Evolutionary conservation across 179 eudicot genomes (phyloP).

Genomic region (Carnegiea gigantea): DNA sequence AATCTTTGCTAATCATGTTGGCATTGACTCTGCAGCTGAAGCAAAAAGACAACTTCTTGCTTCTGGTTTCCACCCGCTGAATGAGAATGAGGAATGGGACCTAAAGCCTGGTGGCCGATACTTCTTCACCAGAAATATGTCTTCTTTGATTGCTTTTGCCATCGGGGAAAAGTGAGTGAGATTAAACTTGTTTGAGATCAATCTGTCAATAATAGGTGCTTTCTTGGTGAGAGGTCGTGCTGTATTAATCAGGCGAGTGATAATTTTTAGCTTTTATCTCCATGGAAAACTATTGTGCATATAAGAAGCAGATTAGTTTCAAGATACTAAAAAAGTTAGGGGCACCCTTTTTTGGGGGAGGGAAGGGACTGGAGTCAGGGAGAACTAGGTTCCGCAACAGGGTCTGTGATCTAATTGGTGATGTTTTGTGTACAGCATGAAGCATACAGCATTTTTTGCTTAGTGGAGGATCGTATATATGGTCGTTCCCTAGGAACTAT

Average conservation of each 20-base stretch:
- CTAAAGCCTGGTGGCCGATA: slow-evolving; percentile 97
- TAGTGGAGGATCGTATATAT: no score
- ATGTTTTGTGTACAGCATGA: neutral
- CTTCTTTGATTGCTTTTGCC: slow-evolving; percentile 93
- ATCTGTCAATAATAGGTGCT: neutral
- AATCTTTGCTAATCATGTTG: slow-evolving; percentile 10
- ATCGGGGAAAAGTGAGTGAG: slow-evolving; percentile 81
- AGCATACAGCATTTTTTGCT: neutral
- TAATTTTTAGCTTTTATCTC: neutral
- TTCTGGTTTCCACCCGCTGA: slow-evolving; percentile 84
- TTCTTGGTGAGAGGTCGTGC: neutral
- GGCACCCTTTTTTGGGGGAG: neutral
- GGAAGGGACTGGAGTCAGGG: neutral
- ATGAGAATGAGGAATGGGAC: slow-evolving; percentile 88
- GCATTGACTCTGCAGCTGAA: slow-evolving; percentile 60
- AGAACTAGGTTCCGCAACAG: neutral
- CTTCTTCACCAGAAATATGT: slow-evolving; percentile 95
- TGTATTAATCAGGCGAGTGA: neutral
- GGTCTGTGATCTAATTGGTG: neutral
- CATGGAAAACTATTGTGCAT: neutral
- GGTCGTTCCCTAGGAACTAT: no score
- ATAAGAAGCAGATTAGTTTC: neutral
- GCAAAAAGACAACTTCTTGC: slow-evolving; percentile 80
- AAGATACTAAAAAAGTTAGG: neutral
- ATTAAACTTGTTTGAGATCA: slow-evolving; percentile 7